Evolutionary conservation across 371 early-diverging fungal species (phyloP).

Genomic region (Cokeromyces recurvatus): DNA sequence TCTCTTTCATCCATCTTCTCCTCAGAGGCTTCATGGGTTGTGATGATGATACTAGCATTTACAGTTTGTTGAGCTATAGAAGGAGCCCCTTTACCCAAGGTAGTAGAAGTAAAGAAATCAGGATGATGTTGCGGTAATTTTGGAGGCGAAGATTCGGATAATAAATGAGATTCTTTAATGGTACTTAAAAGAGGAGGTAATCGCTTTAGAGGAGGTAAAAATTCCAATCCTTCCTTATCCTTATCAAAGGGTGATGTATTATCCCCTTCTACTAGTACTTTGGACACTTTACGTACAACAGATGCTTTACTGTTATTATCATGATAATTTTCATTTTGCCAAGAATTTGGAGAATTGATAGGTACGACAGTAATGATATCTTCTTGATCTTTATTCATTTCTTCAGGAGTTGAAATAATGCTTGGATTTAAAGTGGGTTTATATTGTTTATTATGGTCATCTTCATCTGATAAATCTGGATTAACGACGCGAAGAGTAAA

Average conservation of each 20-base stretch:
- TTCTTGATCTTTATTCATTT: background rate
- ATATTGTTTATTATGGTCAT: constrained; percentile 12
- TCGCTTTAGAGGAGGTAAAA: constrained; percentile 7
- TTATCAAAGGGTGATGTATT: too few relatives aligned
- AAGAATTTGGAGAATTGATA: constrained; percentile 5
- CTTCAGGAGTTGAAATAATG: constrained; percentile 11
- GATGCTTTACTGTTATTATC: background rate
- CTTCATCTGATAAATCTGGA: constrained; percentile 15
- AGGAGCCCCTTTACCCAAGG: too few relatives aligned
- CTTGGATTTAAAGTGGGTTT: constrained; percentile 8
- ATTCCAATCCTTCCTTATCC: constrained; percentile 8
- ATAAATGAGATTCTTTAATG: constrained; percentile 10
- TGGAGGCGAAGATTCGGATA: constrained; percentile 7
- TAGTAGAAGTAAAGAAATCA: background rate
- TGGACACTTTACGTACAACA: constrained; percentile 9
- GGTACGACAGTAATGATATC: too few relatives aligned
- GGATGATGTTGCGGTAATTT: constrained; percentile 10
- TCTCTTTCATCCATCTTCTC: too few relatives aligned
- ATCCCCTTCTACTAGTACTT: constrained; percentile 15
- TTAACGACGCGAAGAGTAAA: constrained; percentile 17
- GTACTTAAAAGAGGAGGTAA: constrained; percentile 10
- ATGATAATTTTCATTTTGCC: constrained; percentile 4
- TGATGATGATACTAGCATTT: too few relatives aligned
- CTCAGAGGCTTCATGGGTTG: too few relatives aligned
- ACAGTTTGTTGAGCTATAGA: too few relatives aligned